phyloP scores from a whole-genome alignment of 164 flowering plant species.

The Annona squamosa region DNA sequence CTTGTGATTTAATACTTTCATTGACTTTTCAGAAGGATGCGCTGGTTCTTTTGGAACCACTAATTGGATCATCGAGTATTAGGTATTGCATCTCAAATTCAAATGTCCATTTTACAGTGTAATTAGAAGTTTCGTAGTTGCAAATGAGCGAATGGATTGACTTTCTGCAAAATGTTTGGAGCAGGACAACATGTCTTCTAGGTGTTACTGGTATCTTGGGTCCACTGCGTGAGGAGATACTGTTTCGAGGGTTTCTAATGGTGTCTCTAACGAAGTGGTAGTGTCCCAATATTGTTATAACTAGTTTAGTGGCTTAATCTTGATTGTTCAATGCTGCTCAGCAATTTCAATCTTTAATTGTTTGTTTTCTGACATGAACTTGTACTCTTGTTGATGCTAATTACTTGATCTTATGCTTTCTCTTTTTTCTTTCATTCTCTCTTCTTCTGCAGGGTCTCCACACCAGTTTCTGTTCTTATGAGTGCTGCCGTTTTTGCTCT shows the following conservation, averaged over 20 bases:
- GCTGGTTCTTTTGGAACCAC: constrained; percentile 70
- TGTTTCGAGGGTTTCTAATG: constrained; percentile 93
- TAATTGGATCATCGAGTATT: constrained; percentile 83
- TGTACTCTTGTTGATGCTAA: neutral
- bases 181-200: constrained; percentile 78
- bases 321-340: neutral
- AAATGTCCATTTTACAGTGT: neutral
- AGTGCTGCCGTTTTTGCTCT: constrained; percentile 86
- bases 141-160: neutral
- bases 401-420: neutral
- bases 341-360: neutral
- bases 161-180: constrained; percentile 13
- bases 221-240: constrained; percentile 85
- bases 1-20: neutral
- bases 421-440: neutral
- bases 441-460: constrained; percentile 68
- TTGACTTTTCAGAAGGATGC: constrained; percentile 73
- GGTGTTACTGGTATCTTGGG: constrained; percentile 89
- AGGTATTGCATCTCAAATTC: constrained; percentile 44
- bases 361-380: neutral
- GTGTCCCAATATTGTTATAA: constrained; percentile 1
- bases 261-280: constrained; percentile 89
- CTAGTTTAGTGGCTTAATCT: neutral
- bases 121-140: neutral
- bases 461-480: constrained; percentile 65